phyloP scores from a whole-genome alignment of 2,329 filamentous ascomycete species.

The Venturia oleaginea region DNA sequence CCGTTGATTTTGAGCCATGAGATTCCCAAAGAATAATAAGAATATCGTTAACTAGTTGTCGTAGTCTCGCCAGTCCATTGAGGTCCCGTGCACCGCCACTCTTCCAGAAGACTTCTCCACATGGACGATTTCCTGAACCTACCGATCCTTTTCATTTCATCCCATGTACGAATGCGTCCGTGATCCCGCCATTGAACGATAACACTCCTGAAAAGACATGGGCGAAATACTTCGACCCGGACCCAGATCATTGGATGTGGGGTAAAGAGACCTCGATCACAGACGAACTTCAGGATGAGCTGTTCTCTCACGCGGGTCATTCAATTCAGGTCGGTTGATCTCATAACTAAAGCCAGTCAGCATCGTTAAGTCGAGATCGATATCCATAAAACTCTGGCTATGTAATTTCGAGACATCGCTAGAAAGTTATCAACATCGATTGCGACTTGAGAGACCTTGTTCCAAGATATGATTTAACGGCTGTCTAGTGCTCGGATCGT shows the following conservation, averaged over 20 bases:
- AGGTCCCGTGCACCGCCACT: neutral
- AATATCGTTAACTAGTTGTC: neutral
- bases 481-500: neutral
- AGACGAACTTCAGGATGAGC: neutral
- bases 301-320: no score
- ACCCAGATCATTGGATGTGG: constrained; percentile 9
- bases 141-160: constrained; percentile 4
- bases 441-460: no score
- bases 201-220: neutral
- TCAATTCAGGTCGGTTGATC: no score
- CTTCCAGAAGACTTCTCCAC: neutral
- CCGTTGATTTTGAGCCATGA: no score
- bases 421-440: no score
- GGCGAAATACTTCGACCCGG: neutral
- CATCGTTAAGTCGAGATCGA: no score
- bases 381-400: no score
- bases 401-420: no score
- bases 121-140: neutral
- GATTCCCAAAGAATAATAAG: no score
- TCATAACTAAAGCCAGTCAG: no score
- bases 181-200: neutral
- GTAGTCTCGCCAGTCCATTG: neutral
- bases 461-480: no score
- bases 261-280: neutral
- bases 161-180: neutral